Base-by-base conservation (phyloP, 1,139 yeast species). In the Zygosaccharomyces sapae region DNA sequence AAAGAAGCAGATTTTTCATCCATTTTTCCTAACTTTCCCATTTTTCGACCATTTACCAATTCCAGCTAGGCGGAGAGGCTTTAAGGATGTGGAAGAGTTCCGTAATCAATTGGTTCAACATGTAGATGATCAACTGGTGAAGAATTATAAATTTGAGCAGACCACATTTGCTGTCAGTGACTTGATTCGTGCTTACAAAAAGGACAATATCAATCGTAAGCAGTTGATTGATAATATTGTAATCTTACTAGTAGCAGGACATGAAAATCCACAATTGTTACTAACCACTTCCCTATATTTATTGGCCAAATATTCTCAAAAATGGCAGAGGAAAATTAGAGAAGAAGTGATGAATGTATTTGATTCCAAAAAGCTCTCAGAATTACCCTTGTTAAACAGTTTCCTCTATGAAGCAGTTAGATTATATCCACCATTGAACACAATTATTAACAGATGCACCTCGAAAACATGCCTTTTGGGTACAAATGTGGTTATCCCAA, bases 181-280 rank as follows among this genome's bases (percentile, higher is more conserved):
- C 44, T 61, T 79, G 16, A 61, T 69, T 16, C 57, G 67, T 18
- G 79, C 80, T 1, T 62, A 69, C 36, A 59, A 68, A 3, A 55
- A 55, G 3, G 74, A 71, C 0, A 51, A 52, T 1, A 66, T 80
- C 2, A 68, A 74, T 1, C 66, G 70, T 42, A 69, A 72, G 43
- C 83, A 80, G 54, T 71, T 78, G 50, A 62, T 70, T 2, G 85
- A 80, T 57, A 80, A 80, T 61, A 71, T 79, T n/a, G 75, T 79
- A 13, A 80, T 80, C 24, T 65, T 79, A 2, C 66, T 80, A 65
- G 77, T 80, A 40, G 74, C 86, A 0, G 85, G 85, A 0, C 85
- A 80, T 61, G 86, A 80, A 54, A 80, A 80, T 50, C 86, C 86
- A 0, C 79, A 77, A 50, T 57, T 80, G 18, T 62, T 79, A 12